Percentiles rank a stretch among this genome's conserved stretches.
Conservation (phyloP, 2,329 filamentous ascomycete species). For the Ceratocystis destructans region DNA sequence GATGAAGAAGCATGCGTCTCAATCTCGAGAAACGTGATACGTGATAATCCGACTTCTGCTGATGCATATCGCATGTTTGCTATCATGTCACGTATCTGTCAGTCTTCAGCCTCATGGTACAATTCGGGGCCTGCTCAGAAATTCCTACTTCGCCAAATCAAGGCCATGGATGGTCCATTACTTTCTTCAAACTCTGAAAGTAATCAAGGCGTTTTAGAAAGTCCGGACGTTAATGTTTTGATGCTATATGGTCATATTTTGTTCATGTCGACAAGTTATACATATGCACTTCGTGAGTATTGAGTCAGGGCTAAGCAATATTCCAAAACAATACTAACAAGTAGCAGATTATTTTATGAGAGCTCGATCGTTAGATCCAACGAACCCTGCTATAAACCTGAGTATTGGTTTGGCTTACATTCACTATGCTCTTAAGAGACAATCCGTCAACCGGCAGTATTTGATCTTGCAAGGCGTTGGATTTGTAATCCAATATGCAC, state of each 20-base stretch:
- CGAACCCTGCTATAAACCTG: slow-evolving; percentile 66
- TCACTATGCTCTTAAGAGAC: slow-evolving; percentile 77
- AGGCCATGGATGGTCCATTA: slow-evolving; percentile 60
- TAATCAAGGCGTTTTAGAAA: slow-evolving; percentile 20
- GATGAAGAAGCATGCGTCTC: slow-evolving; percentile 64
- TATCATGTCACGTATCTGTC: slow-evolving; percentile 60
- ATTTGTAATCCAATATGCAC: slow-evolving; percentile 57
- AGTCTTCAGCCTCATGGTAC: slow-evolving; percentile 61
- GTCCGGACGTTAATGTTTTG: slow-evolving; percentile 66
- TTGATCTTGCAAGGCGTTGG: slow-evolving; percentile 71
- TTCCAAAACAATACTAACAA: not conserved
- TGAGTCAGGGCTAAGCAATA: slow-evolving; percentile 11
- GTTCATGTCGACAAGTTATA: slow-evolving; percentile 69
- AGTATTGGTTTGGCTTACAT: slow-evolving; percentile 74
- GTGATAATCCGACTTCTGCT: slow-evolving; percentile 62
- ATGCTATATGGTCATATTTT: slow-evolving; percentile 85
- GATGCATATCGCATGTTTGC: slow-evolving; percentile 76
- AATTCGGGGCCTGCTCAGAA: slow-evolving; percentile 74
- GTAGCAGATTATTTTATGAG: slow-evolving; percentile 64
- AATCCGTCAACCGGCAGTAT: slow-evolving; percentile 80
- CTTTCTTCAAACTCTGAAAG: slow-evolving; percentile 23
- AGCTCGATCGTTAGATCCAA: slow-evolving; percentile 57
- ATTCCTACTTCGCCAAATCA: slow-evolving; percentile 81
- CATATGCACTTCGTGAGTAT: slow-evolving; percentile 59
- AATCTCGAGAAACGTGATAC: slow-evolving; percentile 71